These are phyloP conservation scores for Tricholoma furcatifolium DNA, from an alignment of 768 basidiomycete species.

Conservation along the genomic window DNA sequence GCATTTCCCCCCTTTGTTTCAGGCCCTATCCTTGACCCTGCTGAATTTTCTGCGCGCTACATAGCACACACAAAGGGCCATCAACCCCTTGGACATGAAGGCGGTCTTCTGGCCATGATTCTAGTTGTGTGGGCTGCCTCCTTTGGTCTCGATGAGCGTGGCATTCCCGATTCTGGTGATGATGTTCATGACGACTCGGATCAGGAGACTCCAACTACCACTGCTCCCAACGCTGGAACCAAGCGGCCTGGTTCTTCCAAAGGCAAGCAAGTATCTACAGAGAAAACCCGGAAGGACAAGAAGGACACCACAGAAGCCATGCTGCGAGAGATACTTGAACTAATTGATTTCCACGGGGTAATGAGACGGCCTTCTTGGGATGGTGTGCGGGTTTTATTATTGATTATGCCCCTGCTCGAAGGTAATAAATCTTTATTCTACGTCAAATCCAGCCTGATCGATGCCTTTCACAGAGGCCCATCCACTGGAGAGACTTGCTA, in stretches of 20 bases:
- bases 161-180: conserved; percentile 45
- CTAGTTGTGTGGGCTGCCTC: conserved; percentile 89
- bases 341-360: conserved; percentile 78
- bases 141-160: conserved; percentile 83
- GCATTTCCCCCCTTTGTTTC: conserved; percentile 1
- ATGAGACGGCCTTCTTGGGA: conserved; percentile 85
- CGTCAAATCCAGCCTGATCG: conserved; percentile 7
- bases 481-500: conserved; percentile 50
- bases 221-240: not conserved
- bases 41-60: conserved; percentile 77
- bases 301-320: conserved; percentile 64
- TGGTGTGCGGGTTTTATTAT: conserved; percentile 74
- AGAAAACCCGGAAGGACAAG: conserved; percentile 39
- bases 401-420: conserved; percentile 81
- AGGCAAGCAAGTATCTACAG: conserved; percentile 28
- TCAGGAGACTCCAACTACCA: conserved; percentile 18
- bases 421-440: conserved; percentile 41
- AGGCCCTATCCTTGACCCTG: conserved; percentile 87
- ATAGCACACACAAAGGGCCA: conserved; percentile 62
- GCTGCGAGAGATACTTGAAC: conserved; percentile 71
- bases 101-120: conserved; percentile 73
- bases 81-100: conserved; percentile 66
- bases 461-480: conserved; percentile 35
- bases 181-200: conserved; percentile 8
- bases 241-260: conserved; percentile 10